Conservation (phyloP, 1,139 yeast genomes). For the Yamadazyma diddensiae region DNA sequence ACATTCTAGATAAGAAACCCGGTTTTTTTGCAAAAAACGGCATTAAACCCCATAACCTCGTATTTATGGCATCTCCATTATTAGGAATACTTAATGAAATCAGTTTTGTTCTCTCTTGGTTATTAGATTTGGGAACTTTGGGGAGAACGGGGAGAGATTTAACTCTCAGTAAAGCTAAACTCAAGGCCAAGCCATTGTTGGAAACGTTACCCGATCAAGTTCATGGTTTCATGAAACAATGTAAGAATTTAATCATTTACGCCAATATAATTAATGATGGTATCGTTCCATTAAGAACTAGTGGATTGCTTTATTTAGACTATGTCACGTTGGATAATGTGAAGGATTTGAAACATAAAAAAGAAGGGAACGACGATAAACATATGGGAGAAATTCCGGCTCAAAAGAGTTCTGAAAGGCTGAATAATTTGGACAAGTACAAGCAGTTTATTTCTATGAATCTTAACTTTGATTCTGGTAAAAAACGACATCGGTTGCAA, state of each 20-base stretch:
- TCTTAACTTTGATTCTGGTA: constrained; percentile 13
- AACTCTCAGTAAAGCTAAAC: constrained; percentile 46
- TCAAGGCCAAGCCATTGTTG: constrained; percentile 56
- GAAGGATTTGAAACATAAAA: constrained; percentile 20
- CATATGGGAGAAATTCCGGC: constrained; percentile 14
- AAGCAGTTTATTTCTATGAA: constrained; percentile 21
- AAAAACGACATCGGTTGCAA: constrained; percentile 20
- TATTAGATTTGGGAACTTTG: constrained; percentile 79
- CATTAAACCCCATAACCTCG: constrained; percentile 63
- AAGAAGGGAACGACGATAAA: constrained; percentile 12
- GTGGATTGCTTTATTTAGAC: constrained; percentile 51
- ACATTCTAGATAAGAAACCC: constrained; percentile 51
- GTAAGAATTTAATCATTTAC: constrained; percentile 67
- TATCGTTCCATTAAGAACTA: constrained; percentile 77
- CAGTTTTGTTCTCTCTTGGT: constrained; percentile 80
- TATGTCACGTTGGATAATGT: constrained; percentile 42
- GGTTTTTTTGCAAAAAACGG: constrained; percentile 56
- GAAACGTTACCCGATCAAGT: constrained; percentile 78
- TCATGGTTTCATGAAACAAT: constrained; percentile 58
- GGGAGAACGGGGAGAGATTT: constrained; percentile 93
- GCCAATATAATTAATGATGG: constrained; percentile 90
- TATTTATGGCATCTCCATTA: constrained; percentile 83
- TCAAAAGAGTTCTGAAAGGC: constrained; percentile 6
- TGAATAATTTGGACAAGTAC: constrained; percentile 13
- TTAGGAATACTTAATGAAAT: constrained; percentile 82